Percentiles rank a stretch among this genome's conserved stretches.
Conservation (phyloP, 805 yeast species). For the Saccharomycopsis amapae region DNA sequence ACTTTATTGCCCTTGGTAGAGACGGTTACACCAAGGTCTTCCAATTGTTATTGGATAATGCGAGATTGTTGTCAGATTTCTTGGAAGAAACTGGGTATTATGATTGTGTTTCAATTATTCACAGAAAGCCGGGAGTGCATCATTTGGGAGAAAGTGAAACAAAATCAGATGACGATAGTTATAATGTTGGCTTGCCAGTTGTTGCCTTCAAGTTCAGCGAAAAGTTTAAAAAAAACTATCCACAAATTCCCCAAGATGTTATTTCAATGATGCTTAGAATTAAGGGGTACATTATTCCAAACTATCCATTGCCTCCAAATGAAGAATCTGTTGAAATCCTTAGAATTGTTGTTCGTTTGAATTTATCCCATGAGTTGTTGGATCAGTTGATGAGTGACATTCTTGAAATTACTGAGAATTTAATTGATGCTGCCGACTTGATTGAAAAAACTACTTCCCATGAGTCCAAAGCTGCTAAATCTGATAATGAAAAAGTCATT, state of each 20-base stretch:
- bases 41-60: conserved; percentile 57
- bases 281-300: conserved; percentile 84
- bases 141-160: not conserved
- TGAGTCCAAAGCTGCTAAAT: conserved; percentile 21
- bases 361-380: conserved; percentile 53
- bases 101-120: conserved; percentile 72
- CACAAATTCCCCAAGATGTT: conserved; percentile 76
- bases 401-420: conserved; percentile 43
- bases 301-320: conserved; percentile 68
- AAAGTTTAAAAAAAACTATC: conserved; percentile 49
- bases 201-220: conserved; percentile 75
- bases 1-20: conserved; percentile 62
- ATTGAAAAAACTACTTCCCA: conserved; percentile 22
- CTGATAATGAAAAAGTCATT: conserved; percentile 29
- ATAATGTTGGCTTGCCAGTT: conserved; percentile 77
- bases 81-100: conserved; percentile 60
- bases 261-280: conserved; percentile 66
- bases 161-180: conserved; percentile 26
- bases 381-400: conserved; percentile 60
- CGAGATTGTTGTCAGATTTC: conserved; percentile 56
- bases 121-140: conserved; percentile 41
- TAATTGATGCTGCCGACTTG: conserved; percentile 40
- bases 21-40: conserved; percentile 65
- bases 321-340: conserved; percentile 61
- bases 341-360: conserved; percentile 75